Evolutionary conservation across 495 filamentous ascomycete species (phyloP).

Genomic region (Cladorrhinum samala): DNA sequence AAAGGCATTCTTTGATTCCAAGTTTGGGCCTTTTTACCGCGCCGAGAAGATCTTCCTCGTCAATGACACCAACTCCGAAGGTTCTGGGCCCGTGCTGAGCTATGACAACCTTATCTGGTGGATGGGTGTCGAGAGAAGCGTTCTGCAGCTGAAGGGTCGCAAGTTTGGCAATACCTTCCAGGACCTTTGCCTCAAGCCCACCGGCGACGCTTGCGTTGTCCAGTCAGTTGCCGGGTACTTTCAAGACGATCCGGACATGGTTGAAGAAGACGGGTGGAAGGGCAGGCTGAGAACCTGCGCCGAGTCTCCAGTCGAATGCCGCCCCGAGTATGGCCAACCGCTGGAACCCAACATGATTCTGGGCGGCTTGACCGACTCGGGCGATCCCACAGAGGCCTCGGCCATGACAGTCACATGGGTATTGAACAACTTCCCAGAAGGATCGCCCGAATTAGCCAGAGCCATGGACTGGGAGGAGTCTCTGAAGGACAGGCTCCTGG

Average conservation of each 20-base stretch:
- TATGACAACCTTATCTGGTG: constrained; percentile 90
- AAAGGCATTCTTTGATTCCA: constrained; percentile 89
- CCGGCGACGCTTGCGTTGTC: constrained; percentile 81
- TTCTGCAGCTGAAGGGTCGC: constrained; percentile 61
- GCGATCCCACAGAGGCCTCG: constrained; percentile 62
- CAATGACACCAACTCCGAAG: constrained; percentile 65
- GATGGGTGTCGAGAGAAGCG: constrained; percentile 78
- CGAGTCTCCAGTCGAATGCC: constrained; percentile 70
- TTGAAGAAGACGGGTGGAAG: constrained; percentile 63
- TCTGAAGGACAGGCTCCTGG: constrained; percentile 62
- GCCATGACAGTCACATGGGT: constrained; percentile 94
- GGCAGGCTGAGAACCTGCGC: constrained; percentile 62
- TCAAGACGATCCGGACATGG: constrained; percentile 50
- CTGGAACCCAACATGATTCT: constrained; percentile 78
- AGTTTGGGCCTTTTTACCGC: constrained; percentile 93
- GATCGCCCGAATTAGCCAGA: constrained; percentile 55
- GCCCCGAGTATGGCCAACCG: constrained; percentile 81
- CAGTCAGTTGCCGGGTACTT: constrained; percentile 88
- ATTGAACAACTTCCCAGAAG: constrained; percentile 79
- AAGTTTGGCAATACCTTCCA: constrained; percentile 59
- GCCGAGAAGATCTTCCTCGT: constrained; percentile 90
- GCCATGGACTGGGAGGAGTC: constrained; percentile 87
- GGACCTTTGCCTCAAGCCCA: constrained; percentile 91
- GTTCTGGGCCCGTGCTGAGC: constrained; percentile 68
- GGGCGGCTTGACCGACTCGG: constrained; percentile 65